Evolutionary conservation across 116 monocot species (phyloP), one percentile per base, ranked within the genome.

Genomic region (Trichopus zeylanicus): DNA sequence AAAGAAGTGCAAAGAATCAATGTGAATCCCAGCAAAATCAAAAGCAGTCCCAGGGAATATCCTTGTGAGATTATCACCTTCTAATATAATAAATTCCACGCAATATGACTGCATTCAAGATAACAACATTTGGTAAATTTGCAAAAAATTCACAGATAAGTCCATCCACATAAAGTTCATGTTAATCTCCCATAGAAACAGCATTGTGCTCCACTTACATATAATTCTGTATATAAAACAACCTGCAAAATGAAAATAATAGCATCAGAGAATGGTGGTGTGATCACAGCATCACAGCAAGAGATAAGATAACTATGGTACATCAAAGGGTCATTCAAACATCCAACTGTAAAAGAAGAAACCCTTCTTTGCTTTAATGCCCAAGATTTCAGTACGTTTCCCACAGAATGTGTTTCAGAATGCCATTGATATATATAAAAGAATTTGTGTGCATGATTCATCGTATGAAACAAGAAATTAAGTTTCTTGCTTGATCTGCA

Each of bases 11-110:
- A 61, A 3, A 62, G 85, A 70, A 69, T 90, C 87, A 28, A 90
- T 6, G 67, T 78, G 87, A 34, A 90, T 76, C 10, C 84, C 82
- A 55, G 61, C 57, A 66, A 63, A 81, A 52, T 77, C 72, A 34
- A 97, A 57, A 49, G 68, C 57, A 67, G 63, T 67, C 46, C 72
- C 77, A 56, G 91, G 87, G 66, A 90, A 90, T 13, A 97, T 61
- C 30, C 68, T 84, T 18, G 79, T 75, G n/a, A 97, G 81, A 68
- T 87, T 97, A 69, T 97, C 97, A 48, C 84, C 81, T 87, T 97
- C 97, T 48, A 90, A 66, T 74, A 81, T 90, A 56, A 97, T 81
- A 69, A 87, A 97, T 69, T 97, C 97, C 58, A 97, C 87, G 56
- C 97, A 97, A 54, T 79, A 97, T 29, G 91, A 81, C 95, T 95